Evolutionary conservation across 1,139 yeast genomes (phyloP).

Genomic region (Blastobotrys illinoisensis): DNA sequence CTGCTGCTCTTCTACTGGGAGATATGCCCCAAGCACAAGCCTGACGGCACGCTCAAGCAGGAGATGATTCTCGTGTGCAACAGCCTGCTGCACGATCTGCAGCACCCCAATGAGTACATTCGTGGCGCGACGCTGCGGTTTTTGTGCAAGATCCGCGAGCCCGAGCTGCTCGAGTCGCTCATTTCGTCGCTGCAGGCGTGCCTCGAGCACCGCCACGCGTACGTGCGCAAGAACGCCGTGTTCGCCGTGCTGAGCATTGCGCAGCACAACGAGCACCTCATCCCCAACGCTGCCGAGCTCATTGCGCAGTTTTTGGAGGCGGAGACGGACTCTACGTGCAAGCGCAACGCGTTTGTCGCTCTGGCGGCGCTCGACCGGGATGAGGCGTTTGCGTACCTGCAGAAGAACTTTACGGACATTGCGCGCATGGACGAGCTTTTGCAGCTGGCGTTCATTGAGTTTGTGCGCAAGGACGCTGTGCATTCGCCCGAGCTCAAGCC

Average conservation of each 20-base stretch:
- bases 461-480: conserved; percentile 76
- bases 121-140: conserved; percentile 94
- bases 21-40: conserved; percentile 86
- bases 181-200: conserved; percentile 90
- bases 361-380: conserved; percentile 79
- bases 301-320: conserved; percentile 65
- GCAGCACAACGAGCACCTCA: conserved; percentile 65
- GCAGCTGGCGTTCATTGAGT: conserved; percentile 88
- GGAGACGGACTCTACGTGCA: conserved; percentile 91
- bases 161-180: conserved; percentile 90
- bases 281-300: conserved; percentile 92
- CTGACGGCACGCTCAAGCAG: conserved; percentile 87
- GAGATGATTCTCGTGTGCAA: conserved; percentile 98
- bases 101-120: conserved; percentile 95
- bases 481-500: conserved; percentile 58
- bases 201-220: conserved; percentile 93
- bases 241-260: conserved; percentile 83
- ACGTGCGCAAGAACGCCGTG: conserved; percentile 95
- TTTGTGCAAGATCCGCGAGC: conserved; percentile 83
- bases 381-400: conserved; percentile 76
- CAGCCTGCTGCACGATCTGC: conserved; percentile 94
- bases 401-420: conserved; percentile 58
- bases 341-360: conserved; percentile 91
- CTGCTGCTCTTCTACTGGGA: conserved; percentile 96
- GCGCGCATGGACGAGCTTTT: conserved; percentile 75